Evolutionary conservation across 352 stramenopile genomes (phyloP).

Genomic region (Globisporangium lucens): DNA sequence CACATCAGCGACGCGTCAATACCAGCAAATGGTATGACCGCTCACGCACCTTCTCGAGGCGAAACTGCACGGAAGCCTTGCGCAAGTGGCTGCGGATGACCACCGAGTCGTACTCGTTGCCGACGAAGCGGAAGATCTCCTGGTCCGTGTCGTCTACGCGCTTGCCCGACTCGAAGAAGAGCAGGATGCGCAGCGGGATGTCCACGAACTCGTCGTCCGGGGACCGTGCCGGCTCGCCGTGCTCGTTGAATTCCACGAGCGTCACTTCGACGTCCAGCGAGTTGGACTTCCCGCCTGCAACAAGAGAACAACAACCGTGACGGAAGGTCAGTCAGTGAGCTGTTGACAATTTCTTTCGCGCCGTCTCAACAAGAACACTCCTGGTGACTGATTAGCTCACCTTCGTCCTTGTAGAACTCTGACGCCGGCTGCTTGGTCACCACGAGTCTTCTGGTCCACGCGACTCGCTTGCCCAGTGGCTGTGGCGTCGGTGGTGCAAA

Average conservation of each 20-base stretch:
- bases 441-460: constrained; percentile 72
- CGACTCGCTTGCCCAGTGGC: constrained; percentile 30
- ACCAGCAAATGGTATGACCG: background rate
- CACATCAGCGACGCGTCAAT: background rate
- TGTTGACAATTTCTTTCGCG: background rate
- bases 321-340: background rate
- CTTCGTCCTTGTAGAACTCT: constrained; percentile 90
- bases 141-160: constrained; percentile 79
- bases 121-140: constrained; percentile 85
- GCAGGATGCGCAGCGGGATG: constrained; percentile 72
- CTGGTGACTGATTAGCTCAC: constrained; percentile 5
- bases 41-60: constrained; percentile 62
- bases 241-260: constrained; percentile 75
- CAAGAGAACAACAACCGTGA: background rate
- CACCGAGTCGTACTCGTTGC: constrained; percentile 82
- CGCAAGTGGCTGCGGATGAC: constrained; percentile 63
- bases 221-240: constrained; percentile 58
- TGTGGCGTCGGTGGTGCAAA: background rate
- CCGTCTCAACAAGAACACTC: background rate
- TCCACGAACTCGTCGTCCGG: constrained; percentile 74
- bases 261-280: constrained; percentile 76
- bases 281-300: constrained; percentile 69
- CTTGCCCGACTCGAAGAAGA: constrained; percentile 87
- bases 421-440: constrained; percentile 82
- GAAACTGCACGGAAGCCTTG: constrained; percentile 74